phyloP scores from a whole-genome alignment of 1,284 basidiomycete species.

The Sanghuangporus weigelae region DNA sequence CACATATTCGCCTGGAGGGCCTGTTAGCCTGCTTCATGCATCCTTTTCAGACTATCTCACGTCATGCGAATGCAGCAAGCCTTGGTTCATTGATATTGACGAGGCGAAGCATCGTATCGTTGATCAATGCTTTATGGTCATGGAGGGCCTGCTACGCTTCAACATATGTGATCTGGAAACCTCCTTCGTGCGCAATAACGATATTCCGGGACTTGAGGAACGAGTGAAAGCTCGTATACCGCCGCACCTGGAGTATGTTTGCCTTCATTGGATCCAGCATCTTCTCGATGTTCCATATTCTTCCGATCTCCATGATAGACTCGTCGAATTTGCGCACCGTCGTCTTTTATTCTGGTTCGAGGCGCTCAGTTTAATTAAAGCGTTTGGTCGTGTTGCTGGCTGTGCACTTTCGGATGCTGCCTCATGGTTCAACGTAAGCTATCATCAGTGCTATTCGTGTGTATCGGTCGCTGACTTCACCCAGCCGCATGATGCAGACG shows the following conservation, averaged over 20 bases:
- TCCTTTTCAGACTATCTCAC: neutral
- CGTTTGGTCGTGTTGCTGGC: neutral
- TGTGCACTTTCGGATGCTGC: neutral
- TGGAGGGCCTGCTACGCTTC: conserved; percentile 19
- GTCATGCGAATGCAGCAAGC: neutral
- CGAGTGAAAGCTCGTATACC: neutral
- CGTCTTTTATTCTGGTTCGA: conserved; percentile 2
- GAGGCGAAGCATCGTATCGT: neutral
- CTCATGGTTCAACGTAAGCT: neutral
- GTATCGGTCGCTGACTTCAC: neutral
- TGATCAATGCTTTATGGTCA: neutral
- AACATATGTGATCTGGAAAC: conserved; percentile 12
- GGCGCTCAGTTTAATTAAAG: neutral
- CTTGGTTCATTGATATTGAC: neutral
- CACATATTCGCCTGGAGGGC: neutral
- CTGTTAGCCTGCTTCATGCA: neutral
- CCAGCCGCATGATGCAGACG: neutral
- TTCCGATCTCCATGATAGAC: neutral
- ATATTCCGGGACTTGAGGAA: neutral
- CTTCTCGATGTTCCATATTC: conserved; percentile 2
- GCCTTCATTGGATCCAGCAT: conserved; percentile 1
- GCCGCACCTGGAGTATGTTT: neutral
- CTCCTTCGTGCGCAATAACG: neutral
- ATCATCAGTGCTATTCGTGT: neutral
- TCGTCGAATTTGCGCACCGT: neutral